Conservation (phyloP, 306 rosid genomes). For the Lotus japonicus region DNA sequence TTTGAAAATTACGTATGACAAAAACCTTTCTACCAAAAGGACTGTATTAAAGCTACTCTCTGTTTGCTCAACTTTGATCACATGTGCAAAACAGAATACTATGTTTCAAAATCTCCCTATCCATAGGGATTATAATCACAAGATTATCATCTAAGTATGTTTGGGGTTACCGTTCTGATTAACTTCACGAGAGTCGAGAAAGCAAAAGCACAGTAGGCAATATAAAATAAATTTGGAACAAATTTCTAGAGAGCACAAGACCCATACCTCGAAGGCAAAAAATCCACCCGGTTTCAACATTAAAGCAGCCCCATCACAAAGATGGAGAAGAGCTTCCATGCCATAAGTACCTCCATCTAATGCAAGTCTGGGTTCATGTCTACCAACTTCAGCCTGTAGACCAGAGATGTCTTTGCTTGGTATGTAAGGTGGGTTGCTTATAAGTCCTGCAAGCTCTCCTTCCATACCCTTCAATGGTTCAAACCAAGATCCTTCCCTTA, state of each 20-base stretch:
- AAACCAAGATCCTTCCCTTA: constrained; percentile 89
- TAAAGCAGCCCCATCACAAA: constrained; percentile 65
- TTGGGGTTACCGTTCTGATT: not conserved
- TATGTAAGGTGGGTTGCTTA: constrained; percentile 90
- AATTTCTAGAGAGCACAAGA: not conserved
- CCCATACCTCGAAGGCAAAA: constrained; percentile 75
- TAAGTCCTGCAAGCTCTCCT: constrained; percentile 64
- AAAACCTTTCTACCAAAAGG: not conserved
- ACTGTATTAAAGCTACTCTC: not conserved
- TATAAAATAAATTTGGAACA: not conserved
- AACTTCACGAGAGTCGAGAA: not conserved
- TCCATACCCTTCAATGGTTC: constrained; percentile 61
- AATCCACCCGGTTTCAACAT: constrained; percentile 83
- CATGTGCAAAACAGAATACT: not conserved
- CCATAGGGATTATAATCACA: not conserved
- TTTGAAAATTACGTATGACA: not conserved
- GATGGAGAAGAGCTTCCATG: constrained; percentile 64
- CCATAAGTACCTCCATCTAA: constrained; percentile 78
- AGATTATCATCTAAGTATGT: not conserved
- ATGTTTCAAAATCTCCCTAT: not conserved
- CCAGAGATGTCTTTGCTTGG: constrained; percentile 65
- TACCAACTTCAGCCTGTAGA: constrained; percentile 86
- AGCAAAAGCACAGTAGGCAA: not conserved
- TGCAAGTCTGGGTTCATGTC: constrained; percentile 70
- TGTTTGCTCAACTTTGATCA: not conserved